phyloP scores from a whole-genome alignment of 306 rosid species.

The Hylodesmum podocarpum region DNA sequence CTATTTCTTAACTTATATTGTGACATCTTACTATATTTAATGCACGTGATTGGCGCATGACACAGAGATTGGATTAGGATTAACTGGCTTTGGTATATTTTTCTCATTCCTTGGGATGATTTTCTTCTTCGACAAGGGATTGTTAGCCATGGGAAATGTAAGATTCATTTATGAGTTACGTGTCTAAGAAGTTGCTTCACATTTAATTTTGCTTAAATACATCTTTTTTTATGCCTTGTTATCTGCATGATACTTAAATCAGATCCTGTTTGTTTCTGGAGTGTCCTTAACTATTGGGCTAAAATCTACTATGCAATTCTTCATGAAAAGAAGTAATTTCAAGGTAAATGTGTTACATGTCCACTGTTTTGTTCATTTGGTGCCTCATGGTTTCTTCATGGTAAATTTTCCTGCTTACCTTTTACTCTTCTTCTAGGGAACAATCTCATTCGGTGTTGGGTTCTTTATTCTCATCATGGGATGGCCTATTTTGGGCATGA shows the following conservation, averaged over 20 bases:
- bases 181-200: slow-evolving; percentile 2
- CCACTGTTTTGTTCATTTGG: slow-evolving; percentile 14
- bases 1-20: slow-evolving; percentile 11
- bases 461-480: slow-evolving; percentile 85
- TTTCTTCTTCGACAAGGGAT: slow-evolving; percentile 96
- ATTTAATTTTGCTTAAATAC: slow-evolving; percentile 25
- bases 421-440: slow-evolving; percentile 56
- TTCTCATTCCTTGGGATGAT: slow-evolving; percentile 85
- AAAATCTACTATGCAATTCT: slow-evolving; percentile 91
- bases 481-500: slow-evolving; percentile 97
- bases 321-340: slow-evolving; percentile 86
- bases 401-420: not conserved
- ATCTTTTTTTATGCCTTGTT: slow-evolving; percentile 34
- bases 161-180: slow-evolving; percentile 29
- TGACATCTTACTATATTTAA: slow-evolving; percentile 9
- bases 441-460: slow-evolving; percentile 90
- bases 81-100: slow-evolving; percentile 96
- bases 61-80: slow-evolving; percentile 95
- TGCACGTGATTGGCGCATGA: slow-evolving; percentile 30
- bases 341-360: slow-evolving; percentile 52
- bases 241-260: slow-evolving; percentile 40
- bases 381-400: not conserved
- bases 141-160: slow-evolving; percentile 99
- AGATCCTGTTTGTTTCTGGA: slow-evolving; percentile 97
- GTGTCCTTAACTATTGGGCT: slow-evolving; percentile 91